These are phyloP conservation scores for Dactylellina parvicollis DNA, from an alignment of 2,329 filamentous ascomycete genomes.

Conservation along the genomic window DNA sequence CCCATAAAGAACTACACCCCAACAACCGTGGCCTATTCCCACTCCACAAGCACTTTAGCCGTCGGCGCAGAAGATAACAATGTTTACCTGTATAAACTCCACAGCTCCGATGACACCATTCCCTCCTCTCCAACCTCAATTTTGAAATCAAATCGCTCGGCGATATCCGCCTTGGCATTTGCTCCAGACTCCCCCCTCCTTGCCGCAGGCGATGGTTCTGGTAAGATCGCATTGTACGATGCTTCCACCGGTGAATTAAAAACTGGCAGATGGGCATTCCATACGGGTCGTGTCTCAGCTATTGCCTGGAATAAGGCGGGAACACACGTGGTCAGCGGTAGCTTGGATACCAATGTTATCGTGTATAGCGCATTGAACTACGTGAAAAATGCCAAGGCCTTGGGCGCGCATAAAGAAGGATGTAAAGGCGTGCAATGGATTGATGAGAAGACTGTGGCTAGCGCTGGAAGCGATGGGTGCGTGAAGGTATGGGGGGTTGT, in stretches of 20 bases:
- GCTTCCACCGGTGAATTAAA: constrained; percentile 74
- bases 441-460: constrained; percentile 74
- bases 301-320: constrained; percentile 81
- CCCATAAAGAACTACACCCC: constrained; percentile 72
- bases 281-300: constrained; percentile 74
- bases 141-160: constrained; percentile 74
- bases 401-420: constrained; percentile 95
- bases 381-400: constrained; percentile 81
- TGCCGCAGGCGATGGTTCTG: constrained; percentile 82
- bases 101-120: constrained; percentile 67
- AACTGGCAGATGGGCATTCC: constrained; percentile 80
- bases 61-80: constrained; percentile 79
- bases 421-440: constrained; percentile 89
- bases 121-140: constrained; percentile 66
- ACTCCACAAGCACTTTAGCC: constrained; percentile 68
- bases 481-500: constrained; percentile 79
- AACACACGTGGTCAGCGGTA: constrained; percentile 82
- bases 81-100: constrained; percentile 77
- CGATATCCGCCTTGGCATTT: constrained; percentile 82
- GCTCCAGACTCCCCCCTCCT: constrained; percentile 79
- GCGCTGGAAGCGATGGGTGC: constrained; percentile 84
- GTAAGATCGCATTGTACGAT: constrained; percentile 87
- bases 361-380: constrained; percentile 89
- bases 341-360: constrained; percentile 88
- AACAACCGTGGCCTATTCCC: constrained; percentile 67